Conservation (phyloP, 1,139 yeast genomes). For the Barnettozyma hawaiiensis region DNA sequence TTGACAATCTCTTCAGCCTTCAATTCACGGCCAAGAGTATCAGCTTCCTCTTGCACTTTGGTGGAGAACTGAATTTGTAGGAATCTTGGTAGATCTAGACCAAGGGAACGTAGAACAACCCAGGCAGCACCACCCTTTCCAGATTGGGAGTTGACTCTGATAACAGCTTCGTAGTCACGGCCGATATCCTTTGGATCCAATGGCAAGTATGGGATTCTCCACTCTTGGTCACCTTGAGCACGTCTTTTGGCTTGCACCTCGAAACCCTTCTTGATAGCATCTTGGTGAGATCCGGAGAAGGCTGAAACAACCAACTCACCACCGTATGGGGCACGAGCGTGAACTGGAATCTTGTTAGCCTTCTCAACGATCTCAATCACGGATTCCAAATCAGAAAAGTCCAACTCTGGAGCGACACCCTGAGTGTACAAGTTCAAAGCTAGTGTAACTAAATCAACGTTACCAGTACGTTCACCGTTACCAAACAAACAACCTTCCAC, state of each 20-base stretch:
- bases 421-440: slow-evolving; percentile 93
- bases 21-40: slow-evolving; percentile 78
- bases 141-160: slow-evolving; percentile 94
- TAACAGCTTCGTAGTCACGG: slow-evolving; percentile 94
- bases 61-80: slow-evolving; percentile 87
- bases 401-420: slow-evolving; percentile 81
- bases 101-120: slow-evolving; percentile 84
- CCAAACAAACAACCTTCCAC: slow-evolving; percentile 97
- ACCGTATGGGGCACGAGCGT: slow-evolving; percentile 92
- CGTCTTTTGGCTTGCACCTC: slow-evolving; percentile 47
- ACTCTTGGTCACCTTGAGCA: slow-evolving; percentile 42
- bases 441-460: slow-evolving; percentile 89
- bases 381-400: slow-evolving; percentile 76
- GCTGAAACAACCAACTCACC: slow-evolving; percentile 97
- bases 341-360: slow-evolving; percentile 92
- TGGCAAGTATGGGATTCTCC: slow-evolving; percentile 94
- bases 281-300: slow-evolving; percentile 95
- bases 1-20: slow-evolving; percentile 69
- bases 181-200: slow-evolving; percentile 96
- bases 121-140: slow-evolving; percentile 99
- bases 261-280: slow-evolving; percentile 96
- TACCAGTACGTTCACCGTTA: slow-evolving; percentile 98
- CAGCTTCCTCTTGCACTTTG: slow-evolving; percentile 78
- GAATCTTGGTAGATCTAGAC: slow-evolving; percentile 87
- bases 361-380: slow-evolving; percentile 85